phyloP scores from a whole-genome alignment of 306 rosid genomes.

The Rosa lucieae region DNA sequence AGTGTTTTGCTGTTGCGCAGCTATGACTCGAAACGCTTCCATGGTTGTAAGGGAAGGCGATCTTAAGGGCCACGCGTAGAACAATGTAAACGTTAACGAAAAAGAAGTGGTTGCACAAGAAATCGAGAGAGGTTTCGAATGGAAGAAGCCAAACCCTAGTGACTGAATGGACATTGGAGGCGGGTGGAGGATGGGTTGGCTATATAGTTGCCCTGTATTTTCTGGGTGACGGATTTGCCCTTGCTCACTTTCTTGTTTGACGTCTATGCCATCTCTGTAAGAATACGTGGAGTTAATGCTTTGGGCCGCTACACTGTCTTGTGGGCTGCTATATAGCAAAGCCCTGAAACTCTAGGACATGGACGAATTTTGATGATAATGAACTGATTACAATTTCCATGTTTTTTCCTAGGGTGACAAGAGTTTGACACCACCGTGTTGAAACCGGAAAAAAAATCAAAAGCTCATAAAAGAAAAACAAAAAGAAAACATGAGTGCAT shows the following conservation, averaged over 20 bases:
- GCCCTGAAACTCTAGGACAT: background rate
- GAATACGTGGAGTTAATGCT: background rate
- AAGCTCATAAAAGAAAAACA: no score
- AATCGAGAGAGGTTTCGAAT: background rate
- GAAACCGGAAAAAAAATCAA: no score
- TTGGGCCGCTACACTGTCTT: background rate
- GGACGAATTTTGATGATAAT: no score
- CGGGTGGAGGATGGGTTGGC: background rate
- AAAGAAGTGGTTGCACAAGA: background rate
- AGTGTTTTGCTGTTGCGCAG: conserved; percentile 49
- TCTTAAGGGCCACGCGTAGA: conserved; percentile 84
- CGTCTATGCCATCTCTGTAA: no score
- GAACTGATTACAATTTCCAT: no score
- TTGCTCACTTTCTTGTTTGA: background rate
- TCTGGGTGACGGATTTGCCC: background rate
- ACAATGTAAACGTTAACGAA: background rate
- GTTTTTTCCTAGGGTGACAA: no score
- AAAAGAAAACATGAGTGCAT: no score
- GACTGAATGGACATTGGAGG: background rate
- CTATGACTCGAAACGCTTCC: conserved; percentile 96
- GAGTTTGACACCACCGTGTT: no score
- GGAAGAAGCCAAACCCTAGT: background rate
- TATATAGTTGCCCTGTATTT: background rate
- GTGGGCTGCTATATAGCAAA: background rate
- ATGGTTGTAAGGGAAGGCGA: conserved; percentile 68